Evolutionary conservation across 805 yeast genomes (phyloP), one percentile per base, ranked within the genome.

Genomic region (Nakazawaea ishiwadae): DNA sequence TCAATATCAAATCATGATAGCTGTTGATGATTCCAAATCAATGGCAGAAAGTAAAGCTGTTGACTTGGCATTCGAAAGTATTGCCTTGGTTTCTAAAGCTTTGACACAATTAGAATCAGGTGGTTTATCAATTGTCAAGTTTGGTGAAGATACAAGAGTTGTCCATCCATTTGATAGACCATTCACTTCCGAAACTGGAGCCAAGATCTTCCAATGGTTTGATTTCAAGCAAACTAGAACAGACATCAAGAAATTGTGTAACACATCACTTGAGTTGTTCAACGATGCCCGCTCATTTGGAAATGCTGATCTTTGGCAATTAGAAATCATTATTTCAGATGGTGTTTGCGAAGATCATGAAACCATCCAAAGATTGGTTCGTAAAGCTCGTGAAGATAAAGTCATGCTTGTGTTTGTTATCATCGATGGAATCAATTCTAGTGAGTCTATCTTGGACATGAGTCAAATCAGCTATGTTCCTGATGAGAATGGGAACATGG

Each of bases 281-380:
- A 77, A 74, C 37, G 77, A 78, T 45, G 63, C 68, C n/a, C 59
- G 71, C 38, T 52, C 66, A 27, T 56, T 68, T 0, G 62, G 68
- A 10, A 64, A 61, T 49, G 54, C 67, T 31, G 96, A 87, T 47
- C 71, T 87, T 57, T 93, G 98, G 96, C 96, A 88, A 63, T 70
- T 93, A 49, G 88, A 95, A 59, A 88, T 93, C 43, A 84, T 93
- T 45, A 73, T 93, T 24, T 88, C 96, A 1, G 99, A 93, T 66
- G 99, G 99, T 63, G 87, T 93, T 36, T 89, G 97, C 58, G 99
- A 93, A 61, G 95, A 90, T 59, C 99, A 93, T 59, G 89, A 74
- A 23, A 78, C 84, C 0, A 69, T 93, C 37, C 80, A 84, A 49
- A 72, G 91, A 48, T 71, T 93, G 51, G 97, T 91, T 4, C 81